Evolutionary conservation across 371 early-diverging fungal genomes (phyloP), one percentile per base, ranked within the genome.

Genomic region (Thermomucor indicae-seudaticae): DNA sequence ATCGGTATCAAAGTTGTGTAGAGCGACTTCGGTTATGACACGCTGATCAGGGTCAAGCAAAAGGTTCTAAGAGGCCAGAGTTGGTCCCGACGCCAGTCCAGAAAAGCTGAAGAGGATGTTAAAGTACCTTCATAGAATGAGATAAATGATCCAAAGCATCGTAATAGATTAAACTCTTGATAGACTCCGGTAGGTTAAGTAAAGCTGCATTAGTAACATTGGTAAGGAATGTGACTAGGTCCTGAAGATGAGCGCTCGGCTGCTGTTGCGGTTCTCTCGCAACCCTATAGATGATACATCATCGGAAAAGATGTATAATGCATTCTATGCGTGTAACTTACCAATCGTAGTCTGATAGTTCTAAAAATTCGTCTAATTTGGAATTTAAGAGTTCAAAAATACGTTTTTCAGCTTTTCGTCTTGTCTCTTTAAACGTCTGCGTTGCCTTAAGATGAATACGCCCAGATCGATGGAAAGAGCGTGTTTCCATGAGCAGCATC

Each of bases 341-440:
- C 91, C 91, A 93, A 23, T 94, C 91, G 57, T 91, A 92, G 53
- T 89, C 90, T 6, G 89, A 80, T 23, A 86, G 43, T 42, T 89
- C 88, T 35, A 93, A 64, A 45, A 90, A 90, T 37, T 85, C 85
- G 56, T 92, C 90, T 44, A 91, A 70, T 60, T 92, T 94, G 47
- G 75, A 72, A 51, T 92, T 87, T 22, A 93, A 80, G 8, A 93
- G 60, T 45, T 89, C 87, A 41, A 86, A 87, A 29, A 93, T 81
- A 32, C 91, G 82, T 53, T 85, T 86, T 51, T 94, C 95, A 2
- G 89, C 88, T 22, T 67, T 71, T 43, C 72, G 66, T 43, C 83
- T 65, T 0, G 89, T 84, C 40, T 92, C 90, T 28, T 70, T 72
- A 59, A 92, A 92, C n/a, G 79, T 64, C 1, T 82, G 62, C 2